Base-by-base conservation (phyloP, 2,329 filamentous ascomycete genomes). In the Arthrobotrys megalospora region DNA sequence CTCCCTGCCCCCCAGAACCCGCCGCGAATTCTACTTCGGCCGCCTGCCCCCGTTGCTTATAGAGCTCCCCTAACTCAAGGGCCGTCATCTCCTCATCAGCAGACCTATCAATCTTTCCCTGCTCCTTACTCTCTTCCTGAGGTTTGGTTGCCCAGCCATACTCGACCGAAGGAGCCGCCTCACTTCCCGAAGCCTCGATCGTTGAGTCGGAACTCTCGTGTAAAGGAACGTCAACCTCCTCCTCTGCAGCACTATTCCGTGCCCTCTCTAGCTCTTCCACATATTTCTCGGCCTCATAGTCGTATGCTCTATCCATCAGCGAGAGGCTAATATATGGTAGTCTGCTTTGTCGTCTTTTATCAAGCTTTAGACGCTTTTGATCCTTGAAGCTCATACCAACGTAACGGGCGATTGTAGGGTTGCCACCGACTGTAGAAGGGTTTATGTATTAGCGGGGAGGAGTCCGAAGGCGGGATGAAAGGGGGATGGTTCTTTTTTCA, bases 251-350 rank as follows among this genome's bases (percentile, higher is more conserved):
- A 36, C 7, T 34, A 14, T 8, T 38, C 7, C 52, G 52, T 10
- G 55, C 55, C 11, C 14, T 41, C 7, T n/a, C 10, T 14, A 60
- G 7, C 11, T 60, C 55, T 24, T 6, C 14, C 12, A 43, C 55
- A 11, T 60, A 60, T 19, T 43, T 60, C 10, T 43, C 16, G 14
- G n/a, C 19, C n/a, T 60, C 55, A 24, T 24, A 60, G 11, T 38
- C 5, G 6, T 24, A 24, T 3, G 2, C n/a, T 11, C 19, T 32
- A 3, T 12, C 10, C 53, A 8, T 38, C 5, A 60, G 10, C 10
- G 53, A 12, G 11, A 60, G 34, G 3, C 34, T 34, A 10, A 14
- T 14, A 14, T 32, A 52, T 3, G n/a, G 24, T 32, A 16, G 10
- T 45, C 41, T 14, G 41, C 41, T 45, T 6, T 45, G 14, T 6